Evolutionary conservation across 495 filamentous ascomycete species (phyloP), one percentile per base, ranked within the genome.

Genomic region (Margaritispora aquatica): DNA sequence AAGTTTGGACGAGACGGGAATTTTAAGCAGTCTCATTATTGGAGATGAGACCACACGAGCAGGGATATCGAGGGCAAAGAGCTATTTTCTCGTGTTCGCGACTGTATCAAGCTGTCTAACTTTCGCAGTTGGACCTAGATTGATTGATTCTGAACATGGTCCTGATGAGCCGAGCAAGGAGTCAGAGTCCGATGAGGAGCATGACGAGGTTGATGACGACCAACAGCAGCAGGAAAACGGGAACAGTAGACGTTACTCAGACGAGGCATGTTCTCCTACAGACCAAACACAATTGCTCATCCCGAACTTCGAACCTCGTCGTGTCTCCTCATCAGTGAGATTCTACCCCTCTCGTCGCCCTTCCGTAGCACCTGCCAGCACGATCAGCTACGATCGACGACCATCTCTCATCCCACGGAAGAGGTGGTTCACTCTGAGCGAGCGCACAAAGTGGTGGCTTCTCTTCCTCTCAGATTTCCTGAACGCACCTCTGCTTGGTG

Each of bases 401-500:
- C 68, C 60, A 1, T 69, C 71, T 17, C 26, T 59, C 1, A 66
- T 66, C 3, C 61, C 67, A 1, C 66, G 70, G 46, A 59, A 61
- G 36, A 54, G 58, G n/a, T 85, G 75, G 72, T 49, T 68, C 10
- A 23, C 57, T 0, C 63, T 83, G 0, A 76, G 75, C 0, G 48
- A 54, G 1, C 69, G 70, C 31, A 54, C 68, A 0, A 73, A 74
- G 50, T 68, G 58, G 31, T 66, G 66, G 21, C 66, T 86, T 5
- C 65, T 74, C 8, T 74, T 81, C 50, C 17, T 78, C 9, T 77
- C 75, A 29, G 70, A 73, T 13, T 84, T 89, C 59, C 65, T 85
- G 47, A 90, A 89, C 63, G 79, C 86, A 2, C 82, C 87, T 0
- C 67, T 90, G 19, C 67, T 87, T n/a, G 87, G 88, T 4, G 84